These are phyloP conservation scores for Sicyos edulis DNA, from an alignment of 306 rosid genomes.

Conservation along the genomic window DNA sequence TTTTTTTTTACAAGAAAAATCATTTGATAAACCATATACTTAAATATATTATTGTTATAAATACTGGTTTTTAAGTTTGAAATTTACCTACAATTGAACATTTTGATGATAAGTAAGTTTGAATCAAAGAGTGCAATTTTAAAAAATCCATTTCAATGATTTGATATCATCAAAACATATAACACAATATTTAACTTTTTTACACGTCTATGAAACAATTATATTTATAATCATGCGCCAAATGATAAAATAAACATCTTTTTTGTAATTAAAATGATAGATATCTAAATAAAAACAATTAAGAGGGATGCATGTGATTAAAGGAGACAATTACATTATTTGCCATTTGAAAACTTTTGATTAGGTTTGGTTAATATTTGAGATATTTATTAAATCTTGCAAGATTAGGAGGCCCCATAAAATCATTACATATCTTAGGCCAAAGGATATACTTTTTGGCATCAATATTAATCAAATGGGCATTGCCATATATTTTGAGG, in stretches of 20 bases:
- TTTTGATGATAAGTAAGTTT: neutral
- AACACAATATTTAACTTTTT: too few species aligned
- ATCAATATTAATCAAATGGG: conserved; percentile 10
- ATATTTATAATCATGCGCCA: neutral
- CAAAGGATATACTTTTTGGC: neutral
- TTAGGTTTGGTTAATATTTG: conserved; percentile 20
- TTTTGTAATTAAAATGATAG: neutral
- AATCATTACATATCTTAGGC: conserved; percentile 39
- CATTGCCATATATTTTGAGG: conserved; percentile 25
- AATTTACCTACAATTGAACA: too few species aligned
- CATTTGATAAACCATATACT: neutral
- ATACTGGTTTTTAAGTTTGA: too few species aligned
- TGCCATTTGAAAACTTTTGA: conserved; percentile 33
- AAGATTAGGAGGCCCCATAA: conserved; percentile 39
- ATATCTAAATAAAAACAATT: conserved; percentile 20
- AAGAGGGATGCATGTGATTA: conserved; percentile 32
- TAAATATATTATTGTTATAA: too few species aligned
- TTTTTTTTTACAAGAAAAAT: too few species aligned
- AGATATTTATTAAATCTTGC: neutral
- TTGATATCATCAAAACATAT: too few species aligned
- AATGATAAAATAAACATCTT: neutral
- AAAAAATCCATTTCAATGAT: too few species aligned
- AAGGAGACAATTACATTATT: conserved; percentile 21
- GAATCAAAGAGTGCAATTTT: neutral
- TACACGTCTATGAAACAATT: too few species aligned